A percentile compares a stretch with the other conserved stretches of the same genome.
Conservation (phyloP, 148 eudicot species). For the Silene conica region DNA sequence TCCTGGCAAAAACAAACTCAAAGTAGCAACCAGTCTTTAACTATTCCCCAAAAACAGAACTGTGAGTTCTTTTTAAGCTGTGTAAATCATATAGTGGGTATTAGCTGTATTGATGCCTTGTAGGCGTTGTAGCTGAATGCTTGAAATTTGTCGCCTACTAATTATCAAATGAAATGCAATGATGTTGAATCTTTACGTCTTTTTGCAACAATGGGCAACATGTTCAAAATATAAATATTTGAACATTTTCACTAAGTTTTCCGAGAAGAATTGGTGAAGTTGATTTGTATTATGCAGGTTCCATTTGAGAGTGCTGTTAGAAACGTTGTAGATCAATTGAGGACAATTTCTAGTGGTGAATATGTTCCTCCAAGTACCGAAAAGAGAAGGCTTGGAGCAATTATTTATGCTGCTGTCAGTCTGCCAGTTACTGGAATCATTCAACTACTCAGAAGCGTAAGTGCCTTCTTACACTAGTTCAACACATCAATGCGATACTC, state of each 20-base stretch:
- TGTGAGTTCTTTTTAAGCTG: too few species aligned
- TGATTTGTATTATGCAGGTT: conserved; percentile 45
- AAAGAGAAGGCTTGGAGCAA: conserved; percentile 63
- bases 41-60: too few species aligned
- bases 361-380: conserved; percentile 56
- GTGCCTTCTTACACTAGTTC: conserved; percentile 18
- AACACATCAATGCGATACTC: neutral
- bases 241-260: too few species aligned
- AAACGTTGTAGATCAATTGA: conserved; percentile 65
- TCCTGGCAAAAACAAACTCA: neutral
- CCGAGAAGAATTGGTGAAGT: neutral
- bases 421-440: conserved; percentile 53
- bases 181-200: neutral
- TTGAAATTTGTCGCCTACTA: too few species aligned
- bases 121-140: too few species aligned
- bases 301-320: conserved; percentile 71
- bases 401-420: conserved; percentile 72
- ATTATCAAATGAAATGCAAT: neutral
- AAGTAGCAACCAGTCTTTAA: too few species aligned
- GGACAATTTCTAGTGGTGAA: conserved; percentile 60
- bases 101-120: too few species aligned
- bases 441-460: conserved; percentile 47
- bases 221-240: too few species aligned
- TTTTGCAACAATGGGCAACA: too few species aligned
- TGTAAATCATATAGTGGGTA: too few species aligned